Evolutionary conservation across 176 grass and related monocot genomes (phyloP), one percentile per base, ranked within the genome.

Genomic region (Echinochloa phyllopogon): DNA sequence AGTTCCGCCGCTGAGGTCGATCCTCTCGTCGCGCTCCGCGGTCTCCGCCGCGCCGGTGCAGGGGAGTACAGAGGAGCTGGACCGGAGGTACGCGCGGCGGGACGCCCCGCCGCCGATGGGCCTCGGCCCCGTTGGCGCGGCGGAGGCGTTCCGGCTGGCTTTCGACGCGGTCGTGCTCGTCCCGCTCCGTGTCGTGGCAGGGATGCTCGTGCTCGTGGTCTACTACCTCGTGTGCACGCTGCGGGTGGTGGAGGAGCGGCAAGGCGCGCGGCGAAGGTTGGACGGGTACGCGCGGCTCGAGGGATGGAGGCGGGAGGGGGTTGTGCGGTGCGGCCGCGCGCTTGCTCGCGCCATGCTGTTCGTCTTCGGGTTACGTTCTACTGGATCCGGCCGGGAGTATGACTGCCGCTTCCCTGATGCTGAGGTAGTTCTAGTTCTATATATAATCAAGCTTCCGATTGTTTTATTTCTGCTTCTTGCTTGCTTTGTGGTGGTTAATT

Each of bases 321-420:
- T 93, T 13, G 83, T 97, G 24, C 74, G 90, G 50, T 90, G 88
- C 8, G 95, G 92, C 44, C 77, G 90, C 24, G 75, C 82, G 49
- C 78, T 84, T 44, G 38, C 95, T 13, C 88, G 95, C 20, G 79
- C 84, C 57, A 93, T 98, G 92, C n/a, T 98, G 61, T 95, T 98
- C 55, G 87, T 93, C 48, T 95, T 98, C 15, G 95, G 95, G n/a
- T n/a, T n/a, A n/a, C n/a, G 4, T 98, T 98, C 72, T 98, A 95
- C 87, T 93, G 95, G 91, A 95, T 98, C n/a, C n/a, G n/a, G n/a
- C 60, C 82, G 47, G n/a, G 85, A 86, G 25, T 66, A 84, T 48
- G 75, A 90, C 73, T 72, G 89, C 58, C 67, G 90, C 43, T 71
- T 85, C 8, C 58, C 43, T 0, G 29, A 44, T 48, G 67, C 52